Evolutionary conservation across 2,329 filamentous ascomycete genomes (phyloP), one percentile per base, ranked within the genome.

Genomic region (Dactylellina drechsleri): DNA sequence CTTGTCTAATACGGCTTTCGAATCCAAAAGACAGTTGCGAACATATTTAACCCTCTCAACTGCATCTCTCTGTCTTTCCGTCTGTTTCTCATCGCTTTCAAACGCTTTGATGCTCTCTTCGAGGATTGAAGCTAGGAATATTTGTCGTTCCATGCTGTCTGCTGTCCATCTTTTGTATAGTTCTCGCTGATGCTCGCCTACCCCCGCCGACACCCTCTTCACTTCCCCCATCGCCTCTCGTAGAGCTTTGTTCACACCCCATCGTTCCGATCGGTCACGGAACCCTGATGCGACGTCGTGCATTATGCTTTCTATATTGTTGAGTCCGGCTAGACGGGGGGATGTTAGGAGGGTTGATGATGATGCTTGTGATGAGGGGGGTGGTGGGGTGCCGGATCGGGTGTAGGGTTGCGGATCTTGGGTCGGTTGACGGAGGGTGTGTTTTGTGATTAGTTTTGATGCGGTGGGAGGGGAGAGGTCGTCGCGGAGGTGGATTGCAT

Each of bases 171-270:
- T 28, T 18, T 75, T 68, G 10, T 64, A 41, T 1, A 75, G 49
- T 26, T 75, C 71, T 12, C 71, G 50, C 40, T 75, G 71, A 31
- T 68, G 64, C 20, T 75, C 71, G 13, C 71, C 71, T 2, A 75
- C 71, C 3, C 71, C 71, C 1, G 71, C 71, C 1, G 71, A 75
- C 20, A 75, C 71, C 16, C 71, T 64, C 73, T 87, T 87, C 58
- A 94, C 90, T 81, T 96, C 92, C 7, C 89, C 90, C 80, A 95
- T 87, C 16, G 92, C 91, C 78, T 92, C 91, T n/a, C 92, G 87
- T 5, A 95, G 88, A 0, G 90, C 91, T 81, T 91, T 90, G 80
- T 92, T 93, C 66, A 95, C 90, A 5, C 91, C 91, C 76, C 93
- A 88, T 79, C 88, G 90, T 81, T 93, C 91, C 61, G 91, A 87